A percentile compares a stretch with the other conserved stretches of the same genome.
phyloP scores from a whole-genome alignment of 2,329 filamentous ascomycete species.

The Alternaria sp. region DNA sequence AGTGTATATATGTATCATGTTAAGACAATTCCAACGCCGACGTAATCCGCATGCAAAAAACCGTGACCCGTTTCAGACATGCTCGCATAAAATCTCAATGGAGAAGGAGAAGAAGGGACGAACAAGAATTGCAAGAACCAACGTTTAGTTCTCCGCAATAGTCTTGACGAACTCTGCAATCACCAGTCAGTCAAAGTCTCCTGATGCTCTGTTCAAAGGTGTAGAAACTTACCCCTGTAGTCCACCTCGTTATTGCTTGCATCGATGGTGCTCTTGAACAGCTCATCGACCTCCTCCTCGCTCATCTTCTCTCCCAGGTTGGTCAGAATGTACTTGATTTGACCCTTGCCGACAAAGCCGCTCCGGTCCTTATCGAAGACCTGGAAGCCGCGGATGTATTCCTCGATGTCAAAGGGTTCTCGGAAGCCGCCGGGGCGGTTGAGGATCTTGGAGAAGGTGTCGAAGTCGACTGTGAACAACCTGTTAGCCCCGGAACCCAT shows the following conservation, averaged over 20 bases:
- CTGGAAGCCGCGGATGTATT: conserved; percentile 98
- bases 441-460: conserved; percentile 94
- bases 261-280: conserved; percentile 92
- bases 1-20: conserved; percentile 6
- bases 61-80: conserved; percentile 36
- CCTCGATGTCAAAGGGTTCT: conserved; percentile 95
- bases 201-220: background rate
- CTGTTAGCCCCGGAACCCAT: conserved; percentile 5
- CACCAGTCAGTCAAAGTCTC: conserved; percentile 3
- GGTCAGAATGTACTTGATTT: conserved; percentile 97
- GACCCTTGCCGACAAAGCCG: conserved; percentile 95
- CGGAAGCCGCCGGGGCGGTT: conserved; percentile 98
- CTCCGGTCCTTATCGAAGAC: conserved; percentile 99
- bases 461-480: conserved; percentile 81
- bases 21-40: conserved; percentile 38
- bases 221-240: conserved; percentile 77
- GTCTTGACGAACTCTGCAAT: conserved; percentile 50
- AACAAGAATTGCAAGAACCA: background rate
- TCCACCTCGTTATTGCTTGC: conserved; percentile 96
- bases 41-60: conserved; percentile 32
- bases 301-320: conserved; percentile 99
- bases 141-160: conserved; percentile 49
- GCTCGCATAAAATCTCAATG: conserved; percentile 15
- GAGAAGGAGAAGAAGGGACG: background rate
- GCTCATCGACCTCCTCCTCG: conserved; percentile 97